Base-by-base conservation (phyloP, 2,329 filamentous ascomycete species). In the Aspergillus versicolor region DNA sequence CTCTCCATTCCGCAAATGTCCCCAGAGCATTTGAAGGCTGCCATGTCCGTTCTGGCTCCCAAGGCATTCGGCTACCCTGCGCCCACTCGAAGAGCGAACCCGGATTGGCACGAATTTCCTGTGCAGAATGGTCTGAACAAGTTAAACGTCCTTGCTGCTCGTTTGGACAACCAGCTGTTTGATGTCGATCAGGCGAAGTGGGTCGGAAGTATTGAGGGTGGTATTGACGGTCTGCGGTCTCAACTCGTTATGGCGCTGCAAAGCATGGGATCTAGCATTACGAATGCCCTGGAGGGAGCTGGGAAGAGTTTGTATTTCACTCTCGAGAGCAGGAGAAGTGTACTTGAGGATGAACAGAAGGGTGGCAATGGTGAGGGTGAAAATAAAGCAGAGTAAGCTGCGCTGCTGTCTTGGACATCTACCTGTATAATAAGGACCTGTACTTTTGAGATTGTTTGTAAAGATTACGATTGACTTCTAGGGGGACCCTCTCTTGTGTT, bases 91-190 rank as follows among this genome's bases (percentile, higher is more conserved):
- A 88, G 83, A 73, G 87, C 85, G 66, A 91, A 84, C 67, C 92
- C 93, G 0, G 87, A 87, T 12, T 96, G 92, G 75, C 84, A 96
- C 73, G 93, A 97, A 55, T 82, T 85, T 0, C 74, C 82, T 2
- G 90, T 93, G 54, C 92, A 97, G 75, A 84, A 79, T 62, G 94
- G 90, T 7, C 73, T 99, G 65, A 86, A 91, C 68, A 99, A 99
- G 78, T 77, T 99, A 61, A 81, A 96, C 73, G 77, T 99, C 34
- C 78, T 99, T 13, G 94, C 92, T 52, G 92, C 92, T 13, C 83
- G 94, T 51, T 84, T 97, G 30, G 94, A 99, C 70, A 90, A 90
- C 61, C 88, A 86, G 73, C 85, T 91, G 32, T 92, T 96, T 67
- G 92, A 97, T 70, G 75, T 84, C 46, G 86, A 88, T 11, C 89